phyloP scores from a whole-genome alignment of 495 filamentous ascomycete genomes.

The Podospora pseudoanserina region DNA sequence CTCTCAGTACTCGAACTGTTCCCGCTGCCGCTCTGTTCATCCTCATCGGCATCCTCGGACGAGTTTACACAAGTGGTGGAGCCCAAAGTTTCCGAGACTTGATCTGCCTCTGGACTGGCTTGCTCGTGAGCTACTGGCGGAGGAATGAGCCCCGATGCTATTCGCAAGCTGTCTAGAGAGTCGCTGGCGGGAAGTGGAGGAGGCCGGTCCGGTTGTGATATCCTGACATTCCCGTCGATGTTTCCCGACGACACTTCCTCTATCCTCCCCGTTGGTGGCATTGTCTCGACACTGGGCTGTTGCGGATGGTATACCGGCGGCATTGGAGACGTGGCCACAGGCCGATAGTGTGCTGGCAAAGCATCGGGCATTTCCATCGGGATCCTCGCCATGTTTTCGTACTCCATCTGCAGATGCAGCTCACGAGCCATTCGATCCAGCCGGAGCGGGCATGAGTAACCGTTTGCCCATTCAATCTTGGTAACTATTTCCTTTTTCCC shows the following conservation, averaged over 20 bases:
- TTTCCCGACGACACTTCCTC: neutral
- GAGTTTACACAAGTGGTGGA: constrained; percentile 7
- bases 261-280: neutral
- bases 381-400: constrained; percentile 21
- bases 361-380: constrained; percentile 27
- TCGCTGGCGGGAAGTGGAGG: neutral
- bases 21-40: neutral
- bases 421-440: constrained; percentile 23
- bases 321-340: neutral
- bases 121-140: neutral
- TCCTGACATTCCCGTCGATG: neutral
- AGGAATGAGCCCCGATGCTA: neutral
- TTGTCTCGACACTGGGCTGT: neutral
- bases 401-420: constrained; percentile 24
- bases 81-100: neutral
- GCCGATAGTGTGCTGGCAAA: constrained; percentile 14
- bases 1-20: neutral
- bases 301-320: neutral
- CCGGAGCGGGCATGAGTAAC: constrained; percentile 11
- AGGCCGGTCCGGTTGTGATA: neutral
- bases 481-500: constrained; percentile 18
- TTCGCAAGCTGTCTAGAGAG: neutral
- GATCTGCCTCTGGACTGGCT: neutral
- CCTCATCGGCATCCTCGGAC: neutral
- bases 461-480: constrained; percentile 24